Evolutionary conservation across 495 filamentous ascomycete genomes (phyloP).

Genomic region (Daldinia childiae): DNA sequence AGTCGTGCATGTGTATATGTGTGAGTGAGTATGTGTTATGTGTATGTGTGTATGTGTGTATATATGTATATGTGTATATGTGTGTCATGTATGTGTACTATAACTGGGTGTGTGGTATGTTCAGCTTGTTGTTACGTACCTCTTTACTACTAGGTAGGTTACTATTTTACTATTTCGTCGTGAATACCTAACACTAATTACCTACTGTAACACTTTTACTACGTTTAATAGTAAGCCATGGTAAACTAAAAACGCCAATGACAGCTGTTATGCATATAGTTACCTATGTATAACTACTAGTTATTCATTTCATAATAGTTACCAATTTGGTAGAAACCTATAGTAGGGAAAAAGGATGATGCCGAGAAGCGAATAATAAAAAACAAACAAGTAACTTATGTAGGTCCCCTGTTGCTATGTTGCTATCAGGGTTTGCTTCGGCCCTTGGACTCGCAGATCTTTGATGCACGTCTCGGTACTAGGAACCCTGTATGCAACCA

Average conservation of each 20-base stretch:
- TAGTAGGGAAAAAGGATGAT: slow-evolving; percentile 16
- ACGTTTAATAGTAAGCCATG: neutral
- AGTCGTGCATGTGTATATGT: slow-evolving; percentile 2
- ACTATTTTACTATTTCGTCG: neutral
- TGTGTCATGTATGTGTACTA: neutral
- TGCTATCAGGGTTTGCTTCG: slow-evolving; percentile 22
- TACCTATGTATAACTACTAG: neutral
- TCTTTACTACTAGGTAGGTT: too few relatives aligned
- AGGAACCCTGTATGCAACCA: slow-evolving; percentile 34
- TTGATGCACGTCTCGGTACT: slow-evolving; percentile 44
- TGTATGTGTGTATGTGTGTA: neutral
- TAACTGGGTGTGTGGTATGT: neutral
- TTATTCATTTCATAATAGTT: neutral
- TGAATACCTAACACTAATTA: neutral
- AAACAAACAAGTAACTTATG: neutral
- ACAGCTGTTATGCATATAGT: neutral
- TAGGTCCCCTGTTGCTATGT: neutral
- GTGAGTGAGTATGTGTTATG: neutral
- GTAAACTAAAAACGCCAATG: neutral
- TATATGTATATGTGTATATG: neutral
- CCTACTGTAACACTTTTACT: neutral
- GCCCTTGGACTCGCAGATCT: slow-evolving; percentile 42
- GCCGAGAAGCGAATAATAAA: slow-evolving; percentile 6
- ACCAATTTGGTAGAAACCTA: slow-evolving; percentile 1
- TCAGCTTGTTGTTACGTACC: neutral